A percentile compares a stretch with the other conserved stretches of the same genome.
Evolutionary conservation across 129 eudicot species (phyloP).

Genomic region (Ambrosia artemisiifolia): DNA sequence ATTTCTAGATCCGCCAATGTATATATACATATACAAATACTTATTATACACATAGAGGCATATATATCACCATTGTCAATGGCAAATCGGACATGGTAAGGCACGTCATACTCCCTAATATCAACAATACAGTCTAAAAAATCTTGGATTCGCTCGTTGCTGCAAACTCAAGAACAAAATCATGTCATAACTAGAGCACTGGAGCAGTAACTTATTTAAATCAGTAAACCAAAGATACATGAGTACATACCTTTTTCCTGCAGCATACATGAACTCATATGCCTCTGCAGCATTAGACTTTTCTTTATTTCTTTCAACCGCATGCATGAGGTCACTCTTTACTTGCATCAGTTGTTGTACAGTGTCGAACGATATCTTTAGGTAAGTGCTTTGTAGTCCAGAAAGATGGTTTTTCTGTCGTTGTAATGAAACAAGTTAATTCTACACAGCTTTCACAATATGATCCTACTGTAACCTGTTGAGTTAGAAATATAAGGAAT

Average conservation of each 20-base stretch:
- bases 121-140: constrained; percentile 80
- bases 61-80: constrained; percentile 71
- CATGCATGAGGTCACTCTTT: constrained; percentile 76
- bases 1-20: too few species aligned
- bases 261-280: constrained; percentile 63
- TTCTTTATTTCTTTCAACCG: constrained; percentile 83
- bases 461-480: not conserved
- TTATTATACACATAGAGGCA: not conserved
- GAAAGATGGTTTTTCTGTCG: constrained; percentile 95
- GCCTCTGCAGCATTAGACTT: constrained; percentile 84
- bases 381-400: constrained; percentile 75
- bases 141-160: constrained; percentile 86
- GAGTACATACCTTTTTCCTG: constrained; percentile 61
- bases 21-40: not conserved
- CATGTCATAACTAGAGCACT: constrained; percentile 16
- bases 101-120: constrained; percentile 96
- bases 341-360: constrained; percentile 95
- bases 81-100: constrained; percentile 98
- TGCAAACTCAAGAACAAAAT: constrained; percentile 35
- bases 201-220: not conserved
- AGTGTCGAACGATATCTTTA: constrained; percentile 90
- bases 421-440: constrained; percentile 12
- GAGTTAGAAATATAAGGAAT: not conserved
- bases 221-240: not conserved
- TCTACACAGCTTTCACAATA: not conserved